Evolutionary conservation across 2,329 filamentous ascomycete species (phyloP).

Genomic region (Dactylellina parvicollis): DNA sequence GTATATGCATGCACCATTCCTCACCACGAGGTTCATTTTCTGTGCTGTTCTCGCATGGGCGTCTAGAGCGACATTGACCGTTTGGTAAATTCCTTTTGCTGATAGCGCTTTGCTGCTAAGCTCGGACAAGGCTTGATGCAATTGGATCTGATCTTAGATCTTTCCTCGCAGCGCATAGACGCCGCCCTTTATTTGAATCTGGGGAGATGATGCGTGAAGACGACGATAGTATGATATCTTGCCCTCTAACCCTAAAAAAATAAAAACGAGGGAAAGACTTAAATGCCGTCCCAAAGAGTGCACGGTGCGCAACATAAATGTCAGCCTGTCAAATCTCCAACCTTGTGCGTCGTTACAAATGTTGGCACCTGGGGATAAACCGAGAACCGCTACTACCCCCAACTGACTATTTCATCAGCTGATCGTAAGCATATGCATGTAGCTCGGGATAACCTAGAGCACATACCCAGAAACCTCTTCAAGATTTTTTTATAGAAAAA

Average conservation of each 20-base stretch:
- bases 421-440: slow-evolving; percentile 27
- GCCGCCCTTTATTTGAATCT: slow-evolving; percentile 1
- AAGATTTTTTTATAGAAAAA: too few species aligned
- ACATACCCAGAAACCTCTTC: too few species aligned
- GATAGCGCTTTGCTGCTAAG: not conserved
- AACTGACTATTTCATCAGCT: slow-evolving; percentile 29
- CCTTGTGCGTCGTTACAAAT: not conserved
- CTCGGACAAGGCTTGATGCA: not conserved
- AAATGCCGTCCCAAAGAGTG: not conserved
- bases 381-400: not conserved
- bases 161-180: slow-evolving; percentile 4
- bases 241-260: too few species aligned
- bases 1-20: slow-evolving; percentile 11
- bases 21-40: not conserved
- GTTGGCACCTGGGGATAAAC: not conserved
- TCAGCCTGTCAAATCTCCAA: not conserved
- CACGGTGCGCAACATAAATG: too few species aligned
- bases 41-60: slow-evolving; percentile 13
- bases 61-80: slow-evolving; percentile 34
- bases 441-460: slow-evolving; percentile 20
- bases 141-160: slow-evolving; percentile 14
- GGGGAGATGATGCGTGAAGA: too few species aligned
- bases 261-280: too few species aligned
- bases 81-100: slow-evolving; percentile 29
- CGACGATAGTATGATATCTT: too few species aligned